Evolutionary conservation across 345 rosid species (phyloP), one percentile per base, ranked within the genome.

Genomic region (Stellera chamaejasme): DNA sequence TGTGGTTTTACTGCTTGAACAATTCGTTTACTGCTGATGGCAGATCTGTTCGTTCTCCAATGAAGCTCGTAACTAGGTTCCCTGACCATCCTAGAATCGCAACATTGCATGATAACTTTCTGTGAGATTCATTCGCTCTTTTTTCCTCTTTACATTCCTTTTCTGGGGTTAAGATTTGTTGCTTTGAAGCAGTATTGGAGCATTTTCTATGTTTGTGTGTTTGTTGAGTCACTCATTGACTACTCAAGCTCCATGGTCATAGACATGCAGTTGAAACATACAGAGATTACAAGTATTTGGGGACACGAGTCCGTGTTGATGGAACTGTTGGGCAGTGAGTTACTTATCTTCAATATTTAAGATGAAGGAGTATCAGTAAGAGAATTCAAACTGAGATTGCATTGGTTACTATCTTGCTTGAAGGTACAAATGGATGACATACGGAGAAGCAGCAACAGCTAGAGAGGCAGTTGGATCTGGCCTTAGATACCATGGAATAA

Each of bases 401-500:
- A 15, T 66, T 60, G 8, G 27, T 13, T 62, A 39, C 53, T 13
- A 36, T 54, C 43, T 63, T 42, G 27, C 13, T 55, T 63, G 52
- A 72, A 90, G 97, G 69, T 91, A 88, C 73, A 79, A 74, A 23
- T 88, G 98, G 98, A 85, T 77, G 88, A 88, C 98, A 6, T 91
- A 72, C 69, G 96, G 88, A 50, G 96, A 88, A 83, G 78, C 74
- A 42, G 82, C 79, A 63, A 66, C 62, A 57, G 92, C 88, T 56
- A 63, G 88, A 69, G 77, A 82, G 68, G 92, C 92, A 53, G 73
- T 91, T 45, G 98, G 98, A 60, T 88, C 96, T 51, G 92, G 92
- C 61, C 96, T 90, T 57, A 6, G 63, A 53, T 67, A 56, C 71
- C 68, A 83, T 60, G 97, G 94, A 65, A 50, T 87, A 41, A 61